These are phyloP conservation scores for Gigaspora rosea DNA, from an alignment of 192 early-diverging fungal genomes.

Conservation along the genomic window DNA sequence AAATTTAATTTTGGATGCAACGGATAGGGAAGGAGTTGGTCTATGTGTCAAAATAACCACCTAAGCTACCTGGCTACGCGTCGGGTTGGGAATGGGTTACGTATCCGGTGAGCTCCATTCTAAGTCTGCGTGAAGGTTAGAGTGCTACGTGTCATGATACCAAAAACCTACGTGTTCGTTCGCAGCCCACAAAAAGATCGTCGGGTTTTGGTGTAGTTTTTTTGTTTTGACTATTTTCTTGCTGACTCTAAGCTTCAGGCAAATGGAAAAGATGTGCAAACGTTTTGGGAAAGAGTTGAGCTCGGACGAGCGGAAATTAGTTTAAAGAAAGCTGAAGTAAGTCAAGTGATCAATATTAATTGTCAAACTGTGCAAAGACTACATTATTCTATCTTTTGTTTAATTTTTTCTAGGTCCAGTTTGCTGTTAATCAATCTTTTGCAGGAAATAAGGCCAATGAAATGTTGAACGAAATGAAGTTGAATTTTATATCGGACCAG, in stretches of 20 bases:
- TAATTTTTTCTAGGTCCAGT: not conserved
- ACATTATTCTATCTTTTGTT: not conserved
- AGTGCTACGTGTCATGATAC: not conserved
- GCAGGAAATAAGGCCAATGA: constrained; percentile 9
- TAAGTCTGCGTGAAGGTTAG: not conserved
- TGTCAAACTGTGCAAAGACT: not conserved
- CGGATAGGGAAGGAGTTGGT: not conserved
- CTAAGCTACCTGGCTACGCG: not conserved
- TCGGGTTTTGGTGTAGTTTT: not conserved
- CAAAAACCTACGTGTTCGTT: not conserved
- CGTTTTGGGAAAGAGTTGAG: not conserved
- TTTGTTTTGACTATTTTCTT: not conserved
- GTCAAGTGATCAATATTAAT: not conserved
- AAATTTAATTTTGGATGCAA: not conserved
- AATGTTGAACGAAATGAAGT: not conserved
- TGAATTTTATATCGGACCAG: not conserved
- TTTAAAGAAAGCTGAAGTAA: not conserved
- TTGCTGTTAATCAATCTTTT: not conserved
- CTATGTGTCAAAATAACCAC: not conserved
- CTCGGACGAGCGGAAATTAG: not conserved
- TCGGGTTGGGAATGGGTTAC: not conserved
- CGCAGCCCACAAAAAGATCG: not conserved
- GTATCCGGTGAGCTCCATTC: not conserved
- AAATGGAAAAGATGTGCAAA: not conserved
- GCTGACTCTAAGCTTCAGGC: not conserved